Evolutionary conservation across 768 basidiomycete genomes (phyloP).

Genomic region (Tulasnella sp.): DNA sequence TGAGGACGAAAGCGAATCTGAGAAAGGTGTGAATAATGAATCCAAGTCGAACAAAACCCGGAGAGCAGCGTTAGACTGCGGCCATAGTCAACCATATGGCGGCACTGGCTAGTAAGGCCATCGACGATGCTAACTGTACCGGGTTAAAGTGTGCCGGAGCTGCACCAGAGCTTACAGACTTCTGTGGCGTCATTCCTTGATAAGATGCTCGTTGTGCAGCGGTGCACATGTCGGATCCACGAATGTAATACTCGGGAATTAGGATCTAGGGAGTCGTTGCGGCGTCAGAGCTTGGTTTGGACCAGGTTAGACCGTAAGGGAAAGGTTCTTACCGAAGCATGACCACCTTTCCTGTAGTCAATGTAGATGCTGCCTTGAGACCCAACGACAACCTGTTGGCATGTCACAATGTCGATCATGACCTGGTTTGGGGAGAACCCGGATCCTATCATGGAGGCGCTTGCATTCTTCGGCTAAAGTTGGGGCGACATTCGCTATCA

Average conservation of each 20-base stretch:
- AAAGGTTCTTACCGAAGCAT: constrained; percentile 35
- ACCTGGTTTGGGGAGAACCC: constrained; percentile 54
- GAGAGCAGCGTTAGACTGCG: not conserved
- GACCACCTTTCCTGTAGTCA: constrained; percentile 61
- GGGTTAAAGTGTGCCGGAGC: not conserved
- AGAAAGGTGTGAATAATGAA: not conserved
- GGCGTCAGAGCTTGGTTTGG: too few species aligned
- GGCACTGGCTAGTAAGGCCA: not conserved
- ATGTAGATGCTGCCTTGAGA: constrained; percentile 58
- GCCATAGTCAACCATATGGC: not conserved
- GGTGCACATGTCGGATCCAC: constrained; percentile 3
- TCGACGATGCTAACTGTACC: not conserved
- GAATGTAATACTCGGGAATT: constrained; percentile 21
- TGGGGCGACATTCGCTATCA: constrained; percentile 43
- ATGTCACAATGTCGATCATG: constrained; percentile 56
- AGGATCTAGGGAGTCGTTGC: not conserved
- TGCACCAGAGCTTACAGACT: not conserved
- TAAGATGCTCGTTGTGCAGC: constrained; percentile 1
- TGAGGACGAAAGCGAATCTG: not conserved
- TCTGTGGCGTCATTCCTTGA: not conserved
- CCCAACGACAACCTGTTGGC: constrained; percentile 64
- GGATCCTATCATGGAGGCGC: constrained; percentile 48
- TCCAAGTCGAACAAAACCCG: not conserved
- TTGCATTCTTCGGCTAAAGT: constrained; percentile 15
- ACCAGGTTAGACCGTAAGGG: not conserved